Evolutionary conservation across 495 filamentous ascomycete genomes (phyloP), one percentile per base, ranked within the genome.

Genomic region (Neurospora intermedia): DNA sequence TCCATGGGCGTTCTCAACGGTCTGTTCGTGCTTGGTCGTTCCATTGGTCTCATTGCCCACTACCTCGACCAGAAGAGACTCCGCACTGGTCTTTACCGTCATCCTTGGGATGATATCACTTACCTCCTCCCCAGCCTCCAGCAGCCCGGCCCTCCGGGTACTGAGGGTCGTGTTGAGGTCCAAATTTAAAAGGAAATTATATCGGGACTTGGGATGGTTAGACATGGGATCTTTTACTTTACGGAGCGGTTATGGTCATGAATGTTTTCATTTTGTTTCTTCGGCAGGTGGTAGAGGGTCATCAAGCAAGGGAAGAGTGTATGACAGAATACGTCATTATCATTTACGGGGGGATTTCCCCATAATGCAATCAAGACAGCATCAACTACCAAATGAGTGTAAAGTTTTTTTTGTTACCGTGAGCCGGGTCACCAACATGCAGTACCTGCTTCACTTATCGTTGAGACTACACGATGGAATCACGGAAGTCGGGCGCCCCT

Each of bases 41-140:
- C 88, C 83, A 99, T 99, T 78, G 96, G 96, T 92, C 87, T 99
- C 77, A 99, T 98, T 91, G 96, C 96, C 76, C 96, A 99, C 87
- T 98, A 94, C 89, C 91, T 99, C 76, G 96, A 99, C 84, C 96
- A 99, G 88, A 99, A 99, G 94, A 89, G 96, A 82, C 89, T 99
- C 83, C 90, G 94, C 78, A 99, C 96, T 78, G 96, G 96, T 80
- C 89, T 99, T 76, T 99, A 99, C 91, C 91, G 96, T 82, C 96
- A 97, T 89, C 94, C 94, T 80, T 97, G 94, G 94, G 94, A 97
- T 82, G 93, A 96, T 82, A 98, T 98, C 82, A 98, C 94, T 74
- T 98, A 98, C 85, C 87, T 98, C 69, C 91, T 98, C 71, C 94
- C 94, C 76, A 92, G 87, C 83, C 86, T 97, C 75, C 86, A 88